Base-by-base conservation (phyloP, 1,139 yeast genomes). In the Suhomyces atakaporum region DNA sequence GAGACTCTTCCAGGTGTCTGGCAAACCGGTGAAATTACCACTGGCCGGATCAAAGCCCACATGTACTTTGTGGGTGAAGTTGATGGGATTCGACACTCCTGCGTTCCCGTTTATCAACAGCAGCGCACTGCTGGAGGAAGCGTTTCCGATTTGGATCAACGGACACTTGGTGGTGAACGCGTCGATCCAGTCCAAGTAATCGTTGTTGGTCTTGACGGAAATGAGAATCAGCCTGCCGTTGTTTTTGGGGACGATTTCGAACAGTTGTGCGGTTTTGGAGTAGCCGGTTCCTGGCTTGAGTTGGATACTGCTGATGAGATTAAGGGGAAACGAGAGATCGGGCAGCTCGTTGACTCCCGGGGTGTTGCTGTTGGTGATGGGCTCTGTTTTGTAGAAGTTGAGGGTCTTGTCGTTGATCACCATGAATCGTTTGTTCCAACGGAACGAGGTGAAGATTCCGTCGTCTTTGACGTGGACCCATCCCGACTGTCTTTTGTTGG, bases 401-500 rank as follows among this genome's bases (percentile, higher is more conserved):
- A 92, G 66, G 26, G 82, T 77, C 38, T 83, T 75, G 47, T 89
- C 96, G 50, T 79, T 79, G 35, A 92, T 69, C 9, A 86, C 82
- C 66, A 90, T 69, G 58, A 72, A 90, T 49, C 95, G 77, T 56
- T 89, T 89, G 43, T 90, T 89, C 97, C 97, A 92, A 50, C 95
- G 70, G 58, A 90, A 88, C 10, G 89, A 79, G 45, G 87, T 77
- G 53, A 72, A 71, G 24, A 86, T 62, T 15, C 96, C 96, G 51
- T 90, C 97, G 51, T 90, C 97, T 58, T 88, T 89, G 38, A 88
- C 81, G 38, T 87, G 86, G 16, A 87, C 90, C 95, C 96, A 90
- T 0, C 97, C 97, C 15, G 65, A 49, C 38, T 65, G 68, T 22
- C 71, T 54, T 39, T 63, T 66, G 35, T 57, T 62, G 27, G 68